phyloP scores from a whole-genome alignment of 2,329 filamentous ascomycete genomes.

The Hypoxylon sp. region DNA sequence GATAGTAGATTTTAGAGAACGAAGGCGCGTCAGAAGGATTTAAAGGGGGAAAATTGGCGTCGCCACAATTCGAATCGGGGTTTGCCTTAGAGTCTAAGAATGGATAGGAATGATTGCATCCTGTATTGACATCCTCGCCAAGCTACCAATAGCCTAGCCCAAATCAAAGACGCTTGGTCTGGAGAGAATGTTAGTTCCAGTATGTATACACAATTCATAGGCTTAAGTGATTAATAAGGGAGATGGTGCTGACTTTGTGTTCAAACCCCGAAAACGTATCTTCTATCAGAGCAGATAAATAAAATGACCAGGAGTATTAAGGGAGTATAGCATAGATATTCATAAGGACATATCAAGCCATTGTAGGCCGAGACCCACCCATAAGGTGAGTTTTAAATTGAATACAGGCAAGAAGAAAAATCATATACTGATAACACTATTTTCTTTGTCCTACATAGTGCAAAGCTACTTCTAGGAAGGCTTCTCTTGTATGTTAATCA shows the following conservation, averaged over 20 bases:
- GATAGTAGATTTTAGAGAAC: neutral
- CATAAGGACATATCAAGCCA: neutral
- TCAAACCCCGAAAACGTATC: neutral
- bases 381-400: slow-evolving; percentile 1
- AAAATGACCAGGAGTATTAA: neutral
- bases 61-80: slow-evolving; percentile 1
- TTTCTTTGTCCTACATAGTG: neutral
- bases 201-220: neutral
- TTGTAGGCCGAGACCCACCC: neutral
- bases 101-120: neutral
- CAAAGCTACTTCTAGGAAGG: neutral
- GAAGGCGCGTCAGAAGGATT: slow-evolving; percentile 4
- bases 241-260: neutral
- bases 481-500: neutral
- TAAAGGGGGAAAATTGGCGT: slow-evolving; percentile 1
- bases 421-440: neutral
- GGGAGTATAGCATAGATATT: slow-evolving; percentile 2
- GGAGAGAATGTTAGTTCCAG: neutral
- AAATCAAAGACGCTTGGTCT: neutral
- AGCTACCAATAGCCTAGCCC: neutral
- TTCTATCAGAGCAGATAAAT: neutral
- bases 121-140: neutral
- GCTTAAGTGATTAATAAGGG: neutral
- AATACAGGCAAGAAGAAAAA: slow-evolving; percentile 10
- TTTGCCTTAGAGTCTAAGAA: slow-evolving; percentile 8